Percentiles rank a stretch among this genome's conserved stretches.
Evolutionary conservation across 2,329 filamentous ascomycete species (phyloP).

Genomic region (Fusarium sp.): DNA sequence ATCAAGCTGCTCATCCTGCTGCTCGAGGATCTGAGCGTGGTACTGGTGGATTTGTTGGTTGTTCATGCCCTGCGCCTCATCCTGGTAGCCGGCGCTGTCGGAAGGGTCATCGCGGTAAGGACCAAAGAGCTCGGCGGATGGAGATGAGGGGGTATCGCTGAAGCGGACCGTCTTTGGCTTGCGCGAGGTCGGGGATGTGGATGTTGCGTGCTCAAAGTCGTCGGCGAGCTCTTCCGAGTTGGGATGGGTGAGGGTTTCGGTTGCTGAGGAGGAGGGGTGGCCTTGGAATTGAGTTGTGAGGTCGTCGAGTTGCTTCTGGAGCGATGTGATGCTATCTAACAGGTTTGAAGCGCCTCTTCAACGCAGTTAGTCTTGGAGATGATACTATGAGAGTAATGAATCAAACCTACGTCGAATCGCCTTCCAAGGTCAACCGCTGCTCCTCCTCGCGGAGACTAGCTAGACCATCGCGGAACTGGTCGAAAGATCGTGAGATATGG

Average conservation of each 20-base stretch:
- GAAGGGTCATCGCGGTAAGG: conserved; percentile 80
- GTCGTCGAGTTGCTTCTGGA: conserved; percentile 82
- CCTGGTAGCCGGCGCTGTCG: conserved; percentile 70
- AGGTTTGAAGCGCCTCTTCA: conserved; percentile 65
- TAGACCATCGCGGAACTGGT: conserved; percentile 87
- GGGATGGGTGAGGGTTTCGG: conserved; percentile 69
- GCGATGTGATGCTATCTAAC: conserved; percentile 75
- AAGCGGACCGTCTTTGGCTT: conserved; percentile 87
- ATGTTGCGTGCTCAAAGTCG: conserved; percentile 76
- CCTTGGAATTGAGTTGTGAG: conserved; percentile 86
- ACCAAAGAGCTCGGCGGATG: conserved; percentile 62
- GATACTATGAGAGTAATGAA: conserved; percentile 2
- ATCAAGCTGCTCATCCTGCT: conserved; percentile 96
- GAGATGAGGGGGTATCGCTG: conserved; percentile 73
- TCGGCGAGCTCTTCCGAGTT: conserved; percentile 74
- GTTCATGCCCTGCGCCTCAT: conserved; percentile 72
- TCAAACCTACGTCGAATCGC: conserved; percentile 72
- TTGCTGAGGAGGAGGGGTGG: conserved; percentile 66
- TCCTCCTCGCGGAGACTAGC: conserved; percentile 76
- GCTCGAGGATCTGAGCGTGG: conserved; percentile 83
- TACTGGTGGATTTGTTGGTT: conserved; percentile 92
- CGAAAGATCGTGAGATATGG: conserved; percentile 89
- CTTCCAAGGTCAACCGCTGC: conserved; percentile 73
- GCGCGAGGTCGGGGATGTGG: conserved; percentile 53
- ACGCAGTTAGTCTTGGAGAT: background rate